phyloP scores from a whole-genome alignment of 306 rosid genomes.

The Castanea crenata region DNA sequence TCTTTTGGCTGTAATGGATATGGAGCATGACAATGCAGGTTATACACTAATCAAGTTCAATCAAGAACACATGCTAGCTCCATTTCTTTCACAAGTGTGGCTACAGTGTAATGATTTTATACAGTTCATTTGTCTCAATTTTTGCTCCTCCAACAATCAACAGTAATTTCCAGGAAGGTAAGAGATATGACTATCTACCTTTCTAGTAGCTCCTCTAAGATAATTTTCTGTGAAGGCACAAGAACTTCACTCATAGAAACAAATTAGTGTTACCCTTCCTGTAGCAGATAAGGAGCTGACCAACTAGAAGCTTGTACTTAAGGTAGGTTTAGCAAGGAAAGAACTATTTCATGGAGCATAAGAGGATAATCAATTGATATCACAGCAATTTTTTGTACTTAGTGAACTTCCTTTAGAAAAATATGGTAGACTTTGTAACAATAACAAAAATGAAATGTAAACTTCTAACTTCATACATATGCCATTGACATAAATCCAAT shows the following conservation, averaged over 20 bases:
- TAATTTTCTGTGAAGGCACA: slow-evolving; percentile 69
- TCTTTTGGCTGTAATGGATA: background rate
- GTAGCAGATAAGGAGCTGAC: too few species aligned
- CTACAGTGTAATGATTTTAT: background rate
- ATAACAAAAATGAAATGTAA: background rate
- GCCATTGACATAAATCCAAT: too few species aligned
- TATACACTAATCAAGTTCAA: background rate
- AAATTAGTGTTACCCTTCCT: too few species aligned
- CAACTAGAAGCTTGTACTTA: too few species aligned
- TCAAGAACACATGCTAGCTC: background rate
- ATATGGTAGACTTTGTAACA: background rate
- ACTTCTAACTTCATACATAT: too few species aligned
- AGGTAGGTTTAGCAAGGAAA: background rate
- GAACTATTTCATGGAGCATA: background rate
- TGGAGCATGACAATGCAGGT: background rate
- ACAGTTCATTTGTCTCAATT: background rate
- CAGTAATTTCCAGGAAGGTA: background rate
- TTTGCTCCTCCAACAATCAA: background rate
- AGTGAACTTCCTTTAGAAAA: background rate
- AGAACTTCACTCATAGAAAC: too few species aligned
- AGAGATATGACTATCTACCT: slow-evolving; percentile 39
- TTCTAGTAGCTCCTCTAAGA: slow-evolving; percentile 80
- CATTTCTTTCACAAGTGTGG: slow-evolving; percentile 1
- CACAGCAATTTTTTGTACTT: background rate
- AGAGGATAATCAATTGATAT: background rate